Evolutionary conservation across 2,329 filamentous ascomycete genomes (phyloP), one percentile per base, ranked within the genome.

Genomic region (Ascocoryne sarcoides): DNA sequence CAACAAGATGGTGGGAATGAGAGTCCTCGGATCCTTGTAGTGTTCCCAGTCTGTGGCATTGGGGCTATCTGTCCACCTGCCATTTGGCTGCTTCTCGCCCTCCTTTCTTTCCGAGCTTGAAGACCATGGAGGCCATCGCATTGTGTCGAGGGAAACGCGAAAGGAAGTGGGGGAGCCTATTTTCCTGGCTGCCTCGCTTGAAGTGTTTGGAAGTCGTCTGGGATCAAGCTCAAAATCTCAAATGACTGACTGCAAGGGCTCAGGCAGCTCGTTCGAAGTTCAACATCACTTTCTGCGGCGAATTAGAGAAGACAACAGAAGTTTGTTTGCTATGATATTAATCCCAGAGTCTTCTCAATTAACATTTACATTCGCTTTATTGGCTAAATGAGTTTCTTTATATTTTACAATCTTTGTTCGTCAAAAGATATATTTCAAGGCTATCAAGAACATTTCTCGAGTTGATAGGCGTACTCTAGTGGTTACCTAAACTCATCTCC

Each of bases 1-100:
- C 32, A 76, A 67, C 12, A 76, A 58, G 21, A 73, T 51, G 2
- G 74, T 72, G 17, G 69, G 67, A 36, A 74, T 61, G 60, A 76
- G 65, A 45, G 68, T 74, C 48, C 65, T 63, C 5, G 73, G 73
- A 47, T 75, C 70, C 37, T 63, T 68, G 57, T 72, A 73, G 44
- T 72, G 69, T 20, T 65, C 54, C 73, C 75, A 75, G 52, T 75
- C 65, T 32, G 62, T 67, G 37, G 62, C 58, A 52, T 68, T 70
- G 49, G 70, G 59, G 38, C 57, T 64, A 12, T 67, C 62, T 34
- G 58, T 53, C 64, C 66, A 67, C 32, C 61, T 54, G 53, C 65
- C 48, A 54, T 55, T 40, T 36, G 49, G 60, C 52, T 57, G 60
- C 39, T 58, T 56, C 42, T 59, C 52, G 42, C 50, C 35, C 33